These are phyloP conservation scores for Aspergillus sp. DNA, from an alignment of 2,329 filamentous ascomycete genomes.

Conservation along the genomic window DNA sequence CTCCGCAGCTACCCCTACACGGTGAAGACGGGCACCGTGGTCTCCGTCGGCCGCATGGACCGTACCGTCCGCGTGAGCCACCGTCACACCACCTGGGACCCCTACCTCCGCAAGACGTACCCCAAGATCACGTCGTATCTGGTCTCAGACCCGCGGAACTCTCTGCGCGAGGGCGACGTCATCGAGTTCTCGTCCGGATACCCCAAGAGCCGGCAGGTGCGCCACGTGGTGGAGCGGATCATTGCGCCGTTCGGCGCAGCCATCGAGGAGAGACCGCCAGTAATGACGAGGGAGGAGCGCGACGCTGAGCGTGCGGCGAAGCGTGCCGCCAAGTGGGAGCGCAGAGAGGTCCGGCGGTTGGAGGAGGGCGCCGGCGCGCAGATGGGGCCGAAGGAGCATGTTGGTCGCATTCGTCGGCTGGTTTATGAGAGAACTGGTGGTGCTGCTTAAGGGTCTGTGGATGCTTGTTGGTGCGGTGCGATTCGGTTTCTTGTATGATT, in stretches of 20 bases:
- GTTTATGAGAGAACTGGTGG: slow-evolving; percentile 22
- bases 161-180: slow-evolving; percentile 43
- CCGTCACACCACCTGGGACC: slow-evolving; percentile 34
- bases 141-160: slow-evolving; percentile 40
- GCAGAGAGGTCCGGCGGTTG: slow-evolving; percentile 26
- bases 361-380: slow-evolving; percentile 11
- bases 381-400: slow-evolving; percentile 19
- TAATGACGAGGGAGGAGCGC: slow-evolving; percentile 35
- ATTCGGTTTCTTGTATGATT: not conserved
- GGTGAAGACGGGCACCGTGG: slow-evolving; percentile 38
- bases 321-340: slow-evolving; percentile 30
- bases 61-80: slow-evolving; percentile 39
- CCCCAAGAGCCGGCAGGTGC: slow-evolving; percentile 36
- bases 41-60: slow-evolving; percentile 41
- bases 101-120: slow-evolving; percentile 37
- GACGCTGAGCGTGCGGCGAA: slow-evolving; percentile 28
- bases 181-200: slow-evolving; percentile 43
- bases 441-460: not conserved
- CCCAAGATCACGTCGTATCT: slow-evolving; percentile 31
- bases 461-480: not conserved
- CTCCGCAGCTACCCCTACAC: slow-evolving; percentile 36
- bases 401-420: slow-evolving; percentile 29
- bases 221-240: slow-evolving; percentile 43
- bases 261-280: slow-evolving; percentile 35
- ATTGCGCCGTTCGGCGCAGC: slow-evolving; percentile 38